phyloP scores from a whole-genome alignment of 2,329 filamentous ascomycete species.

The Xylariaceae sp. region DNA sequence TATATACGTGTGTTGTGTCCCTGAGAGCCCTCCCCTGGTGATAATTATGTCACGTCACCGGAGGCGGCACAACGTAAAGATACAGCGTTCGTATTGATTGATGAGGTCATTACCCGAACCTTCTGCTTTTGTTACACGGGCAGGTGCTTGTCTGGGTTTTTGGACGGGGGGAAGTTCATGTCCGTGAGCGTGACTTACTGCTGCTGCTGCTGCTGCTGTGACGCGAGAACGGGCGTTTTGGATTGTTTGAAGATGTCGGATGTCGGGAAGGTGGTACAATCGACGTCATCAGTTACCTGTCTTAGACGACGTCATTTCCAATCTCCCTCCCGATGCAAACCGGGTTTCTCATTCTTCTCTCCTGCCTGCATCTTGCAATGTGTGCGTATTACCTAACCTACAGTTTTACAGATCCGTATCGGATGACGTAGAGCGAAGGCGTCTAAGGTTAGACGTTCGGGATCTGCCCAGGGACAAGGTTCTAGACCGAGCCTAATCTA shows the following conservation, averaged over 20 bases:
- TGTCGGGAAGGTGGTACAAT: neutral
- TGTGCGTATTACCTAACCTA: too few species aligned
- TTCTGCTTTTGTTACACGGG: neutral
- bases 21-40: neutral
- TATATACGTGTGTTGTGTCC: neutral
- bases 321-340: neutral
- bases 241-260: conserved; percentile 1
- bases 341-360: too few species aligned
- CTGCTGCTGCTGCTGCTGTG: neutral
- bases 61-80: neutral
- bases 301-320: neutral
- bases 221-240: neutral
- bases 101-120: neutral
- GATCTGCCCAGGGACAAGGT: too few species aligned
- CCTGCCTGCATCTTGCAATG: too few species aligned
- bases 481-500: too few species aligned
- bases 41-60: neutral
- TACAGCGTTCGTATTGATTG: neutral
- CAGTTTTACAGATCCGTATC: too few species aligned
- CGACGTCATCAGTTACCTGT: conserved; percentile 12
- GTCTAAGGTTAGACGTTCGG: too few species aligned
- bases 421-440: too few species aligned
- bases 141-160: neutral
- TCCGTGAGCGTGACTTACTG: neutral
- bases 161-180: neutral